These are phyloP conservation scores for Aspergillus intermedius DNA, from an alignment of 2,329 filamentous ascomycete species.

Conservation along the genomic window DNA sequence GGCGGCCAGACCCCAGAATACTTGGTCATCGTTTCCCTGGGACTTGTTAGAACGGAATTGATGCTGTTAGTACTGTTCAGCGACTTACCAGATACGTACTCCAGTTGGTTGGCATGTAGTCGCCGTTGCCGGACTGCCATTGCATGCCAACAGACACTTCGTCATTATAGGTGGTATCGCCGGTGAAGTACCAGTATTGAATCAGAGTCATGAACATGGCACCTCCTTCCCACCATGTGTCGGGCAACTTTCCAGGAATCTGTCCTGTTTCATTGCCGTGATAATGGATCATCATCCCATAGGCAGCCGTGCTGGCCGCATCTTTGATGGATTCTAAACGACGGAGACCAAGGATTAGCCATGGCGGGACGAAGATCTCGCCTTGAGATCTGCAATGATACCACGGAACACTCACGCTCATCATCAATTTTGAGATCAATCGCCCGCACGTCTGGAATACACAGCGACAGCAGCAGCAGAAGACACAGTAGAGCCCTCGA, in stretches of 20 bases:
- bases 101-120: slow-evolving; percentile 66
- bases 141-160: slow-evolving; percentile 62
- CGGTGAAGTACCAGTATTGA: slow-evolving; percentile 81
- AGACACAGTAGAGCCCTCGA: not conserved
- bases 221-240: slow-evolving; percentile 60
- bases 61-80: not conserved
- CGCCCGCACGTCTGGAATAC: not conserved
- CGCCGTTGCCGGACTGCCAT: slow-evolving; percentile 65
- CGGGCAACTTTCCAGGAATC: slow-evolving; percentile 35
- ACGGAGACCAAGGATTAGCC: not conserved
- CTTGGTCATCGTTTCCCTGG: slow-evolving; percentile 52
- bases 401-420: not conserved
- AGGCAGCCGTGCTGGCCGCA: slow-evolving; percentile 30
- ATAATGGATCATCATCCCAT: slow-evolving; percentile 35
- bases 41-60: not conserved
- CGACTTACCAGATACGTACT: slow-evolving; percentile 30
- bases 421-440: not conserved
- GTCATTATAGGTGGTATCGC: slow-evolving; percentile 64
- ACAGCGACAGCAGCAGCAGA: not conserved
- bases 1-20: slow-evolving; percentile 76
- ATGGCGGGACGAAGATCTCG: not conserved
- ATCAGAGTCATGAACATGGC: slow-evolving; percentile 65
- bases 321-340: slow-evolving; percentile 27
- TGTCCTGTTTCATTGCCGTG: slow-evolving; percentile 32
- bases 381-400: too few relatives aligned